Conservation (phyloP, 164 flowering plant species). For the Piper longum region DNA sequence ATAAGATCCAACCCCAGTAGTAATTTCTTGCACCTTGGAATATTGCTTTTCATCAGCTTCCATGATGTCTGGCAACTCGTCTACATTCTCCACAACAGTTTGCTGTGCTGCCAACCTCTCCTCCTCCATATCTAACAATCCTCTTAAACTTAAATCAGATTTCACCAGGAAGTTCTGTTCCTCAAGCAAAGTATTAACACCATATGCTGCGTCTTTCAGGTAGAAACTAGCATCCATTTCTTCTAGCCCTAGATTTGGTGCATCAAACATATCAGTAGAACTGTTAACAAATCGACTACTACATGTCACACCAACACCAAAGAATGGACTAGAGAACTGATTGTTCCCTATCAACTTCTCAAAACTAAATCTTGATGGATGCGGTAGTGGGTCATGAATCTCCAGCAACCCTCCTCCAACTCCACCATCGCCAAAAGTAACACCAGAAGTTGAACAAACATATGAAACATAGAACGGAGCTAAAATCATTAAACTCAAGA, state of each 20-base stretch:
- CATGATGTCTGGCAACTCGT: not conserved
- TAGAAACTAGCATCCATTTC: not conserved
- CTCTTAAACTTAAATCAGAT: not conserved
- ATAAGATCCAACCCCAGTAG: not conserved
- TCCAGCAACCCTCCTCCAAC: conserved; percentile 9
- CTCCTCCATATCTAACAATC: not conserved
- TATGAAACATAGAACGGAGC: conserved; percentile 21
- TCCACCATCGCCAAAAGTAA: conserved; percentile 7
- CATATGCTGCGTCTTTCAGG: not conserved
- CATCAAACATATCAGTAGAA: not conserved
- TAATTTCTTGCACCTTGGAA: not conserved
- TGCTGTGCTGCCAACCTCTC: not conserved
- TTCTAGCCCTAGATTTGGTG: not conserved
- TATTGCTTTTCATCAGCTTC: not conserved
- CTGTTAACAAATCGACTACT: not conserved
- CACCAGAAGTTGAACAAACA: conserved; percentile 24
- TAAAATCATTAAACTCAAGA: conserved; percentile 22
- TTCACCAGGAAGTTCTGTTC: not conserved
- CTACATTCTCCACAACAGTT: not conserved
- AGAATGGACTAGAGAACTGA: not conserved
- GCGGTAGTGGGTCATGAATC: conserved; percentile 10
- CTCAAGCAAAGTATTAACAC: not conserved
- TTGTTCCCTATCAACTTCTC: not conserved
- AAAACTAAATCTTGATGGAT: not conserved
- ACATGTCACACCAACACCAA: not conserved